Base-by-base conservation (phyloP, 371 early-diverging fungal species). In the Paraphysoderma sedebokerense region DNA sequence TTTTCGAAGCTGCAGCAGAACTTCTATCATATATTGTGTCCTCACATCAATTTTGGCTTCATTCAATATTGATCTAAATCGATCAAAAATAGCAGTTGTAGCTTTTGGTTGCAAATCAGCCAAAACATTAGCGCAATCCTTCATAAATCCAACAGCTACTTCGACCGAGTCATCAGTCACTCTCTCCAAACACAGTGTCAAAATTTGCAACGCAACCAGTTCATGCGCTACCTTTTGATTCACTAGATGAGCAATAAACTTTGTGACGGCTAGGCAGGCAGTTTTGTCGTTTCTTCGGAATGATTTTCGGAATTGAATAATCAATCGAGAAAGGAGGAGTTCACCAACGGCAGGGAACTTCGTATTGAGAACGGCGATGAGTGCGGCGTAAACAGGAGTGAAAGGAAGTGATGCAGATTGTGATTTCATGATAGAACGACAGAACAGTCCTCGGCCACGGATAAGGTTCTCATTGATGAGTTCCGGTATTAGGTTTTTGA, bases 111-210 rank as follows among this genome's bases (percentile, higher is more conserved):
- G 72, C 3, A 77, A 73, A 22, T 85, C 87, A 13, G 79, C 66
- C 29, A 97, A 63, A 55, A 80, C 77, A 0, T 88, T 79, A 26
- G 96, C 97, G 8, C 77, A 78, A 58, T 92, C 92, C 37, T 83
- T 78, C 75, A 87, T 82, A 57, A 96, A 87, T 2, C 89, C 88
- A n/a, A 97, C 95, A 3, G 92, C 93, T 40, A 96, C 82, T 51
- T 93, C 96, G 0, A 97, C 92, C 24, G 92, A 89, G 65, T 97
- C 96, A 51, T 92, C 88, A 0, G 97, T 97, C 3, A 93, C 91
- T 19, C 78, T 72, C 59, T 92, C 91, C 24, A 96, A 65, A 29
- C 95, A 65, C 30, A 95, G 61, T 2, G 79, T 74, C 38, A 95
- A 61, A 17, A 92, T 74, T 58, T 95, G 84, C 49, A 96, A 70